Percentiles rank a stretch among this genome's conserved stretches.
These are phyloP conservation scores for Mesembryanthemum crystallinum DNA, from an alignment of 148 eudicot species.

Conservation along the genomic window DNA sequence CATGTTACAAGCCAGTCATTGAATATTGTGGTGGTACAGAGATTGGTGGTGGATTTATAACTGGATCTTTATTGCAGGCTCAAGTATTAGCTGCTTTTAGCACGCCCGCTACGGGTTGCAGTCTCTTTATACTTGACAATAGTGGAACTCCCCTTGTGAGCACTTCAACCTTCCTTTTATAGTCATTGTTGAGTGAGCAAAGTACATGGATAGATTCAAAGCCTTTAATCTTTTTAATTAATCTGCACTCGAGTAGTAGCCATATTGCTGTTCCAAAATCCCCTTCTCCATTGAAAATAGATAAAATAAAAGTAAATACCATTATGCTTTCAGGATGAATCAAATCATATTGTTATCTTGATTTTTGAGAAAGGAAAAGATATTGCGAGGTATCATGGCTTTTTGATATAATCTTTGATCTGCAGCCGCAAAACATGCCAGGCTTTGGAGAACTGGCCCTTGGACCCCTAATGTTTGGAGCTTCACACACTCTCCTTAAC, in stretches of 20 bases:
- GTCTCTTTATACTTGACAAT: conserved; percentile 65
- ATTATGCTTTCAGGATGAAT: no score
- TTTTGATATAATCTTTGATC: background rate
- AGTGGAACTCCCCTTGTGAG: conserved; percentile 79
- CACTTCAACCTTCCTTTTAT: conserved; percentile 22
- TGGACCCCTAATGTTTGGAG: conserved; percentile 81
- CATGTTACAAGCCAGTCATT: conserved; percentile 80
- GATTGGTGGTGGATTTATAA: conserved; percentile 85
- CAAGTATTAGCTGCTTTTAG: conserved; percentile 92
- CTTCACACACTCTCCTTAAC: conserved; percentile 79
- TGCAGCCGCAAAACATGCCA: conserved; percentile 62
- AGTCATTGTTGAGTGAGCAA: background rate
- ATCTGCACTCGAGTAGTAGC: background rate
- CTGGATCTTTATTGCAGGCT: conserved; percentile 82
- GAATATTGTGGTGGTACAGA: conserved; percentile 99
- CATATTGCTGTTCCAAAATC: background rate
- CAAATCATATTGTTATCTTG: background rate
- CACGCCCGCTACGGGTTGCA: conserved; percentile 88
- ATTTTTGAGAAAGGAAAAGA: background rate
- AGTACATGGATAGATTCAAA: background rate
- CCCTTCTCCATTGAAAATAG: background rate
- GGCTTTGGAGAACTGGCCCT: conserved; percentile 93
- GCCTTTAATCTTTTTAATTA: background rate
- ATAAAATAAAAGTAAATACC: no score
- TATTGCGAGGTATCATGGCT: background rate